Percentiles rank a stretch among this genome's conserved stretches.
Conservation (phyloP, 2,329 filamentous ascomycete species). For the Sporothrix schenckii region DNA sequence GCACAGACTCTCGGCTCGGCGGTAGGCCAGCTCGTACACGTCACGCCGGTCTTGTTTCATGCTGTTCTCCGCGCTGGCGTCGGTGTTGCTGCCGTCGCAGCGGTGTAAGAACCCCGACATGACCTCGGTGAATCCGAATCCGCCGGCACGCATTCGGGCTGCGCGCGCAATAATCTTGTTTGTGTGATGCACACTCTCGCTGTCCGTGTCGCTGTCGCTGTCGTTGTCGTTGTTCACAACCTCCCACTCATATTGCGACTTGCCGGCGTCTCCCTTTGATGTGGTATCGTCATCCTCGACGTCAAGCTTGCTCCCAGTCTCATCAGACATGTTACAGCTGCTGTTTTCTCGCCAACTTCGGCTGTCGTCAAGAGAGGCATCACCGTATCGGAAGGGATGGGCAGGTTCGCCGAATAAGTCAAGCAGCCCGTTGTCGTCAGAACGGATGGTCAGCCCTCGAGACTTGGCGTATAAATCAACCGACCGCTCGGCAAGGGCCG, state of each 20-base stretch:
- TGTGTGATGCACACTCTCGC: constrained; percentile 44
- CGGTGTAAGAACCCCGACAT: constrained; percentile 65
- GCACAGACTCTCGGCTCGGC: constrained; percentile 56
- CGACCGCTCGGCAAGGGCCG: constrained; percentile 67
- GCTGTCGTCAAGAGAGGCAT: constrained; percentile 31
- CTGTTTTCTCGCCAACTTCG: constrained; percentile 28
- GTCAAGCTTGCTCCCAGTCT: background rate
- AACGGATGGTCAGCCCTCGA: constrained; percentile 50
- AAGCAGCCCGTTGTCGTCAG: constrained; percentile 52
- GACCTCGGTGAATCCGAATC: constrained; percentile 65
- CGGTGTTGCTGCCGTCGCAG: constrained; percentile 37
- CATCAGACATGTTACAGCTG: background rate
- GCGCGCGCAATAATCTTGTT: constrained; percentile 49
- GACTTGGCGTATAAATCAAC: constrained; percentile 55
- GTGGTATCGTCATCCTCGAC: background rate
- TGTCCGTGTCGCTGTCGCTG: background rate
- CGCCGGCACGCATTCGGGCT: constrained; percentile 49
- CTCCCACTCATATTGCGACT: constrained; percentile 34
- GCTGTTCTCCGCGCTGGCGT: constrained; percentile 35
- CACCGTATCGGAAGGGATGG: constrained; percentile 37
- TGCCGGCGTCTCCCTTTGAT: background rate
- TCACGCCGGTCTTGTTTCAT: constrained; percentile 51
- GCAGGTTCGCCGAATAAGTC: constrained; percentile 59
- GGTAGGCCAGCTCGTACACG: constrained; percentile 58
- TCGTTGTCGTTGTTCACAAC: constrained; percentile 43